phyloP scores from a whole-genome alignment of 192 early-diverging fungal species.

The Coemansia brasiliensis region DNA sequence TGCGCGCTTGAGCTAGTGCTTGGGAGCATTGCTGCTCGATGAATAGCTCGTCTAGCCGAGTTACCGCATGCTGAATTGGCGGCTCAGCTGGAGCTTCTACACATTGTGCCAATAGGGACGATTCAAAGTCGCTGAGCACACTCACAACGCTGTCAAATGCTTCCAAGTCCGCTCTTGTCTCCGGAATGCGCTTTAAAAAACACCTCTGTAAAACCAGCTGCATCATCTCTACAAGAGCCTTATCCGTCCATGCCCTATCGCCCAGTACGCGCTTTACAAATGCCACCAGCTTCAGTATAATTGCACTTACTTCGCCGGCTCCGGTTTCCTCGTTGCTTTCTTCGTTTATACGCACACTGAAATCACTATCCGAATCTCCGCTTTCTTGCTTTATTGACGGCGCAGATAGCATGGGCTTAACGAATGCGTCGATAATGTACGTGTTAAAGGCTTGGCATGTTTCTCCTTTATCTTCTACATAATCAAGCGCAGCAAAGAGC shows the following conservation, averaged over 20 bases:
- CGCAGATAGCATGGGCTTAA: constrained; percentile 20
- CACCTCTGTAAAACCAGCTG: constrained; percentile 30
- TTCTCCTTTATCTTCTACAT: constrained; percentile 7
- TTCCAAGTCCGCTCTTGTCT: constrained; percentile 10
- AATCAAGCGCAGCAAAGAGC: constrained; percentile 26
- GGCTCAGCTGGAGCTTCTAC: not conserved
- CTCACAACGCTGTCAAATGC: constrained; percentile 6
- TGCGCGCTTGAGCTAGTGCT: constrained; percentile 15
- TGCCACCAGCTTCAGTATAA: constrained; percentile 4
- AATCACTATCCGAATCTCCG: not conserved
- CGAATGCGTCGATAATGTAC: constrained; percentile 16
- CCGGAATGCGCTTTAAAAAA: constrained; percentile 19
- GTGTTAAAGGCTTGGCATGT: constrained; percentile 2
- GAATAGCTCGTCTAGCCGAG: constrained; percentile 24
- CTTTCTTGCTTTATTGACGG: not conserved
- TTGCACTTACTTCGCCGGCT: not conserved
- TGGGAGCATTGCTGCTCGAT: constrained; percentile 15
- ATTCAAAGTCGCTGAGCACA: constrained; percentile 24
- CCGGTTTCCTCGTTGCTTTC: not conserved
- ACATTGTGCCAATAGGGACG: constrained; percentile 4
- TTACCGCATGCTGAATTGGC: constrained; percentile 18
- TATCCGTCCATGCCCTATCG: not conserved
- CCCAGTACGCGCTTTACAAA: constrained; percentile 12
- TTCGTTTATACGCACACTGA: not conserved
- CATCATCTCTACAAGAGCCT: constrained; percentile 6